phyloP scores from a whole-genome alignment of 2,329 filamentous ascomycete genomes.

The Sporothrix brunneoviolacea region DNA sequence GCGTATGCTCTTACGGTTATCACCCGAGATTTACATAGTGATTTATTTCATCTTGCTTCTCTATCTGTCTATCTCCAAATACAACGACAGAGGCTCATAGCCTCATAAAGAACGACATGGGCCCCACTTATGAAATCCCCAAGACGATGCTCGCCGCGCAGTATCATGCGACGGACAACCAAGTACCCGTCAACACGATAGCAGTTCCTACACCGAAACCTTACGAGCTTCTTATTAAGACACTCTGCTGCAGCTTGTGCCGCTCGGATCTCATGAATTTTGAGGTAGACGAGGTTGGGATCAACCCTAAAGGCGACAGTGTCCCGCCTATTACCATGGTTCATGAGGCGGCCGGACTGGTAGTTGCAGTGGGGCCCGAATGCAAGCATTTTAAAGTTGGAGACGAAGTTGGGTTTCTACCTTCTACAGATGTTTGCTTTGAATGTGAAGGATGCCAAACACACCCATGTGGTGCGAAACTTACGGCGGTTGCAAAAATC shows the following conservation, averaged over 20 bases:
- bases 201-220: neutral
- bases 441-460: conserved; percentile 21
- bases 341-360: conserved; percentile 59
- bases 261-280: conserved; percentile 12
- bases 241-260: conserved; percentile 8
- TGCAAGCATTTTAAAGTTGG: conserved; percentile 48
- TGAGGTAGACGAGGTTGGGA: conserved; percentile 8
- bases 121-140: neutral
- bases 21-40: too few relatives aligned
- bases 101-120: neutral
- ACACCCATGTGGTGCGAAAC: conserved; percentile 22
- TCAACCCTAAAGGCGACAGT: conserved; percentile 7
- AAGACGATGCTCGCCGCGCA: conserved; percentile 7
- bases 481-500: conserved; percentile 19
- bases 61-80: too few relatives aligned
- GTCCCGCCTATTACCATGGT: conserved; percentile 28
- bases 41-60: too few relatives aligned
- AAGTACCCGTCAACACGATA: conserved; percentile 5
- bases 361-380: conserved; percentile 24
- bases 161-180: conserved; percentile 1
- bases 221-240: conserved; percentile 10
- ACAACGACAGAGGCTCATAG: too few relatives aligned
- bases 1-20: too few relatives aligned
- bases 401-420: conserved; percentile 43
- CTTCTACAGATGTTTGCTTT: conserved; percentile 20